Percentiles rank a stretch among this genome's conserved stretches.
Evolutionary conservation across 2,329 filamentous ascomycete genomes (phyloP).

Genomic region (Sporothrix variecibatus): DNA sequence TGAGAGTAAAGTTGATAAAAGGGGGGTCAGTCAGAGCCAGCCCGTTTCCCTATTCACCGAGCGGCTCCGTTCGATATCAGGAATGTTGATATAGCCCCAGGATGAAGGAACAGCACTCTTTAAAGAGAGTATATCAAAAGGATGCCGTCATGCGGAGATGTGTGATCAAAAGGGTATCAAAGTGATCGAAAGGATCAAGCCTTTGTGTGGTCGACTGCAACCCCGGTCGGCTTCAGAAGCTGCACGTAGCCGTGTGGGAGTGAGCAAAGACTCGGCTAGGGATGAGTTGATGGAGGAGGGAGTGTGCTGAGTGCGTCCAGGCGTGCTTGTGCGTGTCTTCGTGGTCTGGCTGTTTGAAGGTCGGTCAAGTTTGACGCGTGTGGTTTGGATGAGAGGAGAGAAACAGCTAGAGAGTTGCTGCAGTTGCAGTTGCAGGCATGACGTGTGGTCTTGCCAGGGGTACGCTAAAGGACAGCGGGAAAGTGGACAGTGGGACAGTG

Average conservation of each 20-base stretch:
- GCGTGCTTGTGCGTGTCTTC: not conserved
- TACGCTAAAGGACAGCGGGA: not conserved
- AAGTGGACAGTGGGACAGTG: not conserved
- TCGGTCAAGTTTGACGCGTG: not conserved
- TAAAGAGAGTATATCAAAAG: not conserved
- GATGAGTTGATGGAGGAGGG: not conserved
- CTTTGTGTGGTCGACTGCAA: not conserved
- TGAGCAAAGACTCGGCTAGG: not conserved
- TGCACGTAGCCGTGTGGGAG: not conserved
- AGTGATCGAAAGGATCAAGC: not conserved
- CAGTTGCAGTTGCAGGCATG: not conserved
- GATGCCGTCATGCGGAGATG: slow-evolving; percentile 7
- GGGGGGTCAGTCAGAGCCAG: not conserved
- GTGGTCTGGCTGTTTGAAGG: not conserved
- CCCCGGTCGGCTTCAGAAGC: slow-evolving; percentile 13
- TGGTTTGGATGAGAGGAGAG: not conserved
- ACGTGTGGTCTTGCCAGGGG: slow-evolving; percentile 6
- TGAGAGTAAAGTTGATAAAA: not conserved
- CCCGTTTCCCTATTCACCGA: not conserved
- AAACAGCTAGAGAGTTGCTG: not conserved
- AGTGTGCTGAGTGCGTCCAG: not conserved
- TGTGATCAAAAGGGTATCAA: no score
- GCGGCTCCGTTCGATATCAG: not conserved
- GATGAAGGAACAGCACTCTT: not conserved
- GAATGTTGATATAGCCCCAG: not conserved